Base-by-base conservation (phyloP, 2,329 filamentous ascomycete species). In the Colletotrichum australisinense region DNA sequence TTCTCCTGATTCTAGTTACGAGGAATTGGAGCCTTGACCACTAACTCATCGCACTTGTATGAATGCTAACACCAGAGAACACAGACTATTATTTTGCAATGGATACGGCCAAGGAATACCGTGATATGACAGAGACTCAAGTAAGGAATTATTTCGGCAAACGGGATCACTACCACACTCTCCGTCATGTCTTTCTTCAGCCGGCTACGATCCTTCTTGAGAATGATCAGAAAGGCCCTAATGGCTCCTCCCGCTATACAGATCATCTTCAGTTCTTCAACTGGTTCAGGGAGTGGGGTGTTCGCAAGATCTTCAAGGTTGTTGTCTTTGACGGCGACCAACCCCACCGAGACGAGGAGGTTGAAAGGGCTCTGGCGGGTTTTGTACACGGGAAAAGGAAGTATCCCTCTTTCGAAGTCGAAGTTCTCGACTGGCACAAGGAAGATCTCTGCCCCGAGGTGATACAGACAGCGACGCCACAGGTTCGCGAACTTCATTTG, bases 391-490 rank as follows among this genome's bases (percentile, higher is more conserved):
- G 52, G 5, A 55, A 55, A 28, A 28, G 28, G 22, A 14, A 7
- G n/a, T 22, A 55, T 24, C 11, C 22, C 7, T 55, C 52, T 24
- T 76, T 81, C 42, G 70, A 76, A 11, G 76, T 82, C 11, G 79
- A 81, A 64, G 72, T 75, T 2, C 79, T 77, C 67, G 77, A 82
- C 57, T 82, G 80, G 80, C 76, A 72, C 8, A 79, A 78, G 70
- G 53, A 69, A 3, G 80, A 82, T 64, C 59, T 82, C 3, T 62
- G n/a, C 53, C 59, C 11, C 28, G 67, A 60, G 35, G n/a, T 53
- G 28, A 77, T 77, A 28, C 67, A 49, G 16, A 76, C 63, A 14
- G 76, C 74, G 0, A 73, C 75, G 3, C 72, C 69, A 0, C 59
- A 75, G 46, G 30, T 60, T 8, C 57, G 57, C 28, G 76, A 79